These are phyloP conservation scores for Lentinula lateritia DNA, from an alignment of 768 basidiomycete species.

Conservation along the genomic window DNA sequence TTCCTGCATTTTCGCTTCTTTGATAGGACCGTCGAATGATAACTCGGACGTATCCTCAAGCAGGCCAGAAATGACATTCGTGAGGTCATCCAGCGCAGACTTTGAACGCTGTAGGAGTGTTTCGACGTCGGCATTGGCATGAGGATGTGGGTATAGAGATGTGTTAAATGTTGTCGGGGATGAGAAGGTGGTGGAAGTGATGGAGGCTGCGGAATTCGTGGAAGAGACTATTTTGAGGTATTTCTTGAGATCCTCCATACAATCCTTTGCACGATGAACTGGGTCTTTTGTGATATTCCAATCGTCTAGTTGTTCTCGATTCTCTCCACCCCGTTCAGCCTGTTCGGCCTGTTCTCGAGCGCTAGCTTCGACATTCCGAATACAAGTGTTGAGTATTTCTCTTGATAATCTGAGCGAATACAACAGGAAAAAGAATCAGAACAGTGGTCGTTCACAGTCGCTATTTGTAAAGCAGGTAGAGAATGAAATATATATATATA, in stretches of 20 bases:
- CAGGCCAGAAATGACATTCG: constrained; percentile 44
- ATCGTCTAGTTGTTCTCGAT: neutral
- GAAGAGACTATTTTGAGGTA: neutral
- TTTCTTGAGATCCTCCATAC: neutral
- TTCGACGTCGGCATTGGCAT: neutral
- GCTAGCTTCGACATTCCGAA: constrained; percentile 90
- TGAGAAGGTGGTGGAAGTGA: neutral
- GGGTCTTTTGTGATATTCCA: constrained; percentile 6
- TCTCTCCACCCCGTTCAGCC: neutral
- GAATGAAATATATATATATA: too few species aligned
- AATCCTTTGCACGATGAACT: constrained; percentile 10
- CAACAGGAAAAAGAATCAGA: neutral
- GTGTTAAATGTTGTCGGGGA: neutral
- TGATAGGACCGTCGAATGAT: constrained; percentile 50
- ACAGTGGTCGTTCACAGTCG: too few species aligned
- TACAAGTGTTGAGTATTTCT: constrained; percentile 85
- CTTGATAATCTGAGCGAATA: constrained; percentile 57
- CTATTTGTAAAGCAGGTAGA: too few species aligned
- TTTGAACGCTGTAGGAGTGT: neutral
- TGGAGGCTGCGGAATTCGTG: neutral
- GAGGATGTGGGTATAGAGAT: too few species aligned
- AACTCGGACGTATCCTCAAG: constrained; percentile 31
- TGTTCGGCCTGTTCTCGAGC: constrained; percentile 31
- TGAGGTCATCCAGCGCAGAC: constrained; percentile 29
- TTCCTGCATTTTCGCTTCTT: constrained; percentile 58